Percentiles rank a stretch among this genome's conserved stretches.
These are phyloP conservation scores for Persicaria tinctoria DNA, from an alignment of 148 eudicot genomes.

Conservation along the genomic window DNA sequence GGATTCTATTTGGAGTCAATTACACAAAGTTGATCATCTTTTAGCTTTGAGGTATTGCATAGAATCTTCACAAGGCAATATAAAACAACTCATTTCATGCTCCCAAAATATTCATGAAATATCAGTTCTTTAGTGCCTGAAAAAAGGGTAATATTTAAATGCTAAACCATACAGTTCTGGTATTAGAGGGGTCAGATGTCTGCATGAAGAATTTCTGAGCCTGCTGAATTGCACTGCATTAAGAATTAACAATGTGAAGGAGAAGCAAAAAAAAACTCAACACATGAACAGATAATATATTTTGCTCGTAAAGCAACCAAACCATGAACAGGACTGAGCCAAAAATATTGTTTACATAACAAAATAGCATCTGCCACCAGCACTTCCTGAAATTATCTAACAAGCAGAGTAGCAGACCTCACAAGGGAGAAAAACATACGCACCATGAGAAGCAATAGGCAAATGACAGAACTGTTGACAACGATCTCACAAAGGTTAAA, in stretches of 20 bases:
- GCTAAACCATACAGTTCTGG: constrained; percentile 67
- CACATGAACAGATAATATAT: background rate
- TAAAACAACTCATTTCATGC: background rate
- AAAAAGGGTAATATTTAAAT: background rate
- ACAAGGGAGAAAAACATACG: constrained; percentile 8
- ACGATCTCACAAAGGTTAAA: constrained; percentile 68
- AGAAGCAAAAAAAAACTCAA: background rate
- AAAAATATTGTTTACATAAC: background rate
- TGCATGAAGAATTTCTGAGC: constrained; percentile 65
- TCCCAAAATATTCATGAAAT: background rate
- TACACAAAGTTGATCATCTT: background rate
- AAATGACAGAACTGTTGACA: constrained; percentile 80
- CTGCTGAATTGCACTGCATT: constrained; percentile 75
- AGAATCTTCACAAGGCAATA: background rate
- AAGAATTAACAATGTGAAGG: constrained; percentile 8
- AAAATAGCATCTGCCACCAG: background rate
- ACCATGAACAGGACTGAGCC: background rate
- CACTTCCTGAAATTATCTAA: background rate
- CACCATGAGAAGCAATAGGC: constrained; percentile 85
- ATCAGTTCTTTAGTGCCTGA: background rate
- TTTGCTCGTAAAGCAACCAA: background rate
- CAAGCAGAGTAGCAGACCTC: background rate
- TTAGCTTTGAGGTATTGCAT: background rate
- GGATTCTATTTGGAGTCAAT: background rate
- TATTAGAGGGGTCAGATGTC: constrained; percentile 50